A percentile compares a stretch with the other conserved stretches of the same genome.
Conservation (phyloP, 164 flowering plant species). For the Macadamia tetraphylla region DNA sequence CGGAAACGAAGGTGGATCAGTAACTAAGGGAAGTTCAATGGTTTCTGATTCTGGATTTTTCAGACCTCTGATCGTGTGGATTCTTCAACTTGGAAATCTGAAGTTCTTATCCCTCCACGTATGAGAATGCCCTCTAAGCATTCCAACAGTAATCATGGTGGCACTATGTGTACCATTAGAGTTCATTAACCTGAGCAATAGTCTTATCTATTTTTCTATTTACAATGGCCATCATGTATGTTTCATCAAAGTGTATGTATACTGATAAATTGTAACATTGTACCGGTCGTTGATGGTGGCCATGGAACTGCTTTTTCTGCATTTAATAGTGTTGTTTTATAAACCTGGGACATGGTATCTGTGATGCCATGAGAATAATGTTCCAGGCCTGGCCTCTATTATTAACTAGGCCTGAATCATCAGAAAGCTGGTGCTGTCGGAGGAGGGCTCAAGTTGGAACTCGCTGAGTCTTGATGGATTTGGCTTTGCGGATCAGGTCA, state of each 20-base stretch:
- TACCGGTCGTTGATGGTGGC: slow-evolving; percentile 26
- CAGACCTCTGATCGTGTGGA: slow-evolving; percentile 3
- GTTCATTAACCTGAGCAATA: not conserved
- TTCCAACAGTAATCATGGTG: not conserved
- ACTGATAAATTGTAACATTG: slow-evolving; percentile 30
- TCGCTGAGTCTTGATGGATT: not conserved
- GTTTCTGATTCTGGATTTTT: slow-evolving; percentile 4
- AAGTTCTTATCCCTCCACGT: not conserved
- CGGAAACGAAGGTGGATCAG: slow-evolving; percentile 89
- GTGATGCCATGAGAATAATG: slow-evolving; percentile 5
- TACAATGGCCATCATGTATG: slow-evolving; percentile 14
- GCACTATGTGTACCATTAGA: not conserved
- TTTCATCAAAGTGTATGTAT: slow-evolving; percentile 19
- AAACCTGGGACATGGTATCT: slow-evolving; percentile 5
- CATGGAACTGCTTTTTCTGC: slow-evolving; percentile 10
- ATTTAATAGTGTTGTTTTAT: not conserved
- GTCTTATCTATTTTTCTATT: slow-evolving; percentile 9
- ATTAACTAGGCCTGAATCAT: not conserved
- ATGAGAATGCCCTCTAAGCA: slow-evolving; percentile 1
- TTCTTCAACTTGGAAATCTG: slow-evolving; percentile 1
- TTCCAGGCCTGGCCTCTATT: not conserved
- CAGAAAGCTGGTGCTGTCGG: not conserved
- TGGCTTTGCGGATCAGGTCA: not conserved
- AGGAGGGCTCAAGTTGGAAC: not conserved
- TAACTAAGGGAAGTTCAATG: slow-evolving; percentile 23